Evolutionary conservation across 148 eudicot genomes (phyloP), one percentile per base, ranked within the genome.

Genomic region (Arbutus unedo): DNA sequence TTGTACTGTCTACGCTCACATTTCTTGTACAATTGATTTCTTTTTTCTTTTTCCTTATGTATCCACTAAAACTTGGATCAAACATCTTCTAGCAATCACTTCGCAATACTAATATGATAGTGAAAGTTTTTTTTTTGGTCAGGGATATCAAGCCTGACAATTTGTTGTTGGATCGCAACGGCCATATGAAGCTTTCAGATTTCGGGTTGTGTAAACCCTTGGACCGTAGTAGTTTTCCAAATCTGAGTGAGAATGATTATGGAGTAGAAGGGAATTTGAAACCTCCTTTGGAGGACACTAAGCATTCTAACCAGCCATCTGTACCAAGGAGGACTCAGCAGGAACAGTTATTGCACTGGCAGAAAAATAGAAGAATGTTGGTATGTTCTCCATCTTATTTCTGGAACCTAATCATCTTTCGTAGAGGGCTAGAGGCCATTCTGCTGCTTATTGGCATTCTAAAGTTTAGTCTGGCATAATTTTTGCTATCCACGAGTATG

Each of bases 101-200:
- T 76, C 0, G n/a, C 25, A 76, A 21, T 50, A 7, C 78, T 9
- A 51, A 10, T 51, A 11, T 23, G 1, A 50, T 23, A 49, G 10
- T 19, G 15, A 49, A 50, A 23, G 10, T 76, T 18, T 50, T 51
- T 76, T 3, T 25, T 51, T 31, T 31, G 38, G 38, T 31, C 38
- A 87, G 89, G 79, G 89, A 87, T 82, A 87, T 87, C 60, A 87
- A 87, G 82, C 89, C 89, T 49, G 89, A 87, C 81, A 87, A 87
- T 79, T 54, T 87, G 76, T 77, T 87, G 23, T 87, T 87, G 50
- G 89, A 87, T 83, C 83, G 76, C 78, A 44, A 79, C 55, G 89
- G 89, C 66, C 89, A 87, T 56, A 38, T 85, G 82, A 87, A 79
- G 56, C 82, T 87, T 41, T 87, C 89, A 51, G 89, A 87, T 77